Percentiles rank a stretch among this genome's conserved stretches.
Evolutionary conservation across 805 yeast species (phyloP).

Genomic region (Saitoella complicata): DNA sequence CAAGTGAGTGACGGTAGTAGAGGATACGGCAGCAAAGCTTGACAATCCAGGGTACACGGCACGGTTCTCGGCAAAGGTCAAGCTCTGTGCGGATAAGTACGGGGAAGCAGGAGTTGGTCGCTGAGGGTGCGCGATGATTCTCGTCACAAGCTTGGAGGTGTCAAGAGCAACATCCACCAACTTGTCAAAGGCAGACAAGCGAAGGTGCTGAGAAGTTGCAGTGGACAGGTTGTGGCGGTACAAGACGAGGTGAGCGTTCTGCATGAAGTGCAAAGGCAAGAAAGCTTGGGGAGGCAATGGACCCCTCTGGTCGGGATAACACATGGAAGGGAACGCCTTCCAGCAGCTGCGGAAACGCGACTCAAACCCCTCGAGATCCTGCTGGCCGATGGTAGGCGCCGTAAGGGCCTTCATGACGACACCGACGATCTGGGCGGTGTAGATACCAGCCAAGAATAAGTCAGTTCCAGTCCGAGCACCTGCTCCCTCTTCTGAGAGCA

Average conservation of each 20-base stretch:
- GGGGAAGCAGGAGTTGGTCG: neutral
- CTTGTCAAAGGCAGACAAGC: conserved; percentile 8
- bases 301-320: conserved; percentile 1
- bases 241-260: conserved; percentile 6
- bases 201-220: conserved; percentile 6
- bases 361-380: conserved; percentile 5
- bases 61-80: neutral
- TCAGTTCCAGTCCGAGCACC: too few species aligned
- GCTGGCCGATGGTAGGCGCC: neutral
- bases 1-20: conserved; percentile 6
- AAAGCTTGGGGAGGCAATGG: conserved; percentile 6
- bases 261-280: conserved; percentile 10
- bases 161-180: conserved; percentile 7
- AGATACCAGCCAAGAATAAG: neutral
- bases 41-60: conserved; percentile 6
- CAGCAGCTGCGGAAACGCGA: conserved; percentile 8
- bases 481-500: neutral
- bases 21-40: conserved; percentile 2
- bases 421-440: neutral
- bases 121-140: neutral
- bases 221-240: conserved; percentile 11
- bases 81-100: conserved; percentile 7
- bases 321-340: neutral
- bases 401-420: neutral
- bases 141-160: conserved; percentile 6